Evolutionary conservation across 2,329 filamentous ascomycete genomes (phyloP), one percentile per base, ranked within the genome.

Genomic region (Trichophyton benhamiae): DNA sequence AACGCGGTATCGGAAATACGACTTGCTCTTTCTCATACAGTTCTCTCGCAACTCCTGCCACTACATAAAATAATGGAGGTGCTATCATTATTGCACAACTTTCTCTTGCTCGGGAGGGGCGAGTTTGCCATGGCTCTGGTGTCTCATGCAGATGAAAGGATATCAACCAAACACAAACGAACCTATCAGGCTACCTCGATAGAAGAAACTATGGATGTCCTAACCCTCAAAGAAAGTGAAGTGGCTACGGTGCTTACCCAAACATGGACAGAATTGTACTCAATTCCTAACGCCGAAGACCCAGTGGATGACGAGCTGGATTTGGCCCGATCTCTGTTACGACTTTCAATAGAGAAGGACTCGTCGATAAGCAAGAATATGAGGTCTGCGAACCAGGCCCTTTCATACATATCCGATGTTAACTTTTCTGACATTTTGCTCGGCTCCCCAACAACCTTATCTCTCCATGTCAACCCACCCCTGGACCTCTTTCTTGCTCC

Each of bases 91-190:
- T 79, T 96, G 0, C 83, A 91, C 57, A 86, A 94, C 61, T 96
- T 95, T 74, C 89, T 96, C 66, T 80, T 99, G 1, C 80, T 99
- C 0, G 87, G 88, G 0, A 83, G 89, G 38, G 92, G 92, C 59
- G 94, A 97, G 72, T 99, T 99, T 72, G 90, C 91, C 20, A 85
- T 94, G 74, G 87, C 88, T 0, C 75, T 99, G 27, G 89, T 95
- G 0, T 83, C 87, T 41, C 89, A 96, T 75, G 90, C 92, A 0
- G 90, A 96, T 66, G 83, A 87, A 60, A 87, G 85, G 66, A 82
- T 94, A 25, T 82, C 84, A n/a, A 85, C 83, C 65, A 84, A 89
- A 58, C 89, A 88, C 80, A 83, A 80, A 66, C 78, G 85, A 65
- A 78, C 83, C 9, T 59, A 36, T 11, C 36, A 63, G 46, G 49